A percentile compares a stretch with the other conserved stretches of the same genome.
These are phyloP conservation scores for apple (Malus domestica) DNA, from an alignment of 306 rosid genomes.

Conservation along the genomic window DNA sequence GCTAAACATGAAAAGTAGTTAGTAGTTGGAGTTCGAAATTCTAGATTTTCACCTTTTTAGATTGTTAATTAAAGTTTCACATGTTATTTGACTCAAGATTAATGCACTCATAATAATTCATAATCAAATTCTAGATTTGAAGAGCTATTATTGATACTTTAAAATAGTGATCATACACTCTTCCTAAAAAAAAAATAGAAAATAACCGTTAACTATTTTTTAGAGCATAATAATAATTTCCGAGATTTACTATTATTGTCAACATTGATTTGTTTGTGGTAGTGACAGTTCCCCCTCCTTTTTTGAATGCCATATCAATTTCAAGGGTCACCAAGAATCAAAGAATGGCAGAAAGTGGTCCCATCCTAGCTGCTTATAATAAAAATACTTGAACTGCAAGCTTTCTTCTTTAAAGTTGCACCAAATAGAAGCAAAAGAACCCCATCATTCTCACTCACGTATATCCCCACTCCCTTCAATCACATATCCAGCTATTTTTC, in stretches of 20 bases:
- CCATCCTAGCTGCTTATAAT: neutral
- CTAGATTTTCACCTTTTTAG: neutral
- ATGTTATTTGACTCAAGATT: neutral
- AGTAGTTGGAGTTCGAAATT: neutral
- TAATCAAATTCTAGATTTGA: no score
- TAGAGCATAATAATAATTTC: neutral
- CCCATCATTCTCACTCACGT: neutral
- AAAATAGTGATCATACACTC: no score
- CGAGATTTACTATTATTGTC: neutral
- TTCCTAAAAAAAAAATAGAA: no score
- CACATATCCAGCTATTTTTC: constrained; percentile 12
- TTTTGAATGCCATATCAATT: neutral
- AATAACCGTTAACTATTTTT: no score
- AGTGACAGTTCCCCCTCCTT: neutral
- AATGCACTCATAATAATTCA: neutral
- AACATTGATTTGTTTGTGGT: neutral
- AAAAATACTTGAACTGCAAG: constrained; percentile 18
- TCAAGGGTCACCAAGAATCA: neutral
- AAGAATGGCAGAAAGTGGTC: neutral
- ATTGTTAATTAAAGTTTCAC: neutral
- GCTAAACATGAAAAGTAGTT: neutral
- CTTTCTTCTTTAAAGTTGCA: constrained; percentile 1
- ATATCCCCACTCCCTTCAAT: constrained; percentile 6
- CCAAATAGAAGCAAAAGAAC: constrained; percentile 7
- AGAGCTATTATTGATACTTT: no score